Conservation (phyloP, 495 filamentous ascomycete species). For the Bombardia bombarda region DNA sequence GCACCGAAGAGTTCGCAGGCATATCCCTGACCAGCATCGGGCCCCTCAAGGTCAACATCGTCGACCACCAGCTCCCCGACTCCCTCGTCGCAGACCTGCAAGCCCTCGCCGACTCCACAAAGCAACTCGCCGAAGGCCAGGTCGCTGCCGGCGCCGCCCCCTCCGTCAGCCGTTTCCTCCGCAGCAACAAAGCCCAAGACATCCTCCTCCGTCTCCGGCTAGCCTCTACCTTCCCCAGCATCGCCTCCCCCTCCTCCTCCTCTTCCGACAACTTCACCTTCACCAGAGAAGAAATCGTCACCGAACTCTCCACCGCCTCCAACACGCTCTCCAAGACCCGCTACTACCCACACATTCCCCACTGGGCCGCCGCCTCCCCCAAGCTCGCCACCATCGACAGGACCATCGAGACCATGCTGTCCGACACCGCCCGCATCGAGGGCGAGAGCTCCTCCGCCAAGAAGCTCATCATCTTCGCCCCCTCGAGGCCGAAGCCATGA, state of each 20-base stretch:
- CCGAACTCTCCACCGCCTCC: constrained; percentile 2
- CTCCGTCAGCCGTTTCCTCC: not conserved
- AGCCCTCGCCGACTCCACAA: constrained; percentile 1
- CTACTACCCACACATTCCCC: constrained; percentile 8
- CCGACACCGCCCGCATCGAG: constrained; percentile 5
- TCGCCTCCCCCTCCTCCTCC: constrained; percentile 1
- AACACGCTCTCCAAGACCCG: constrained; percentile 5
- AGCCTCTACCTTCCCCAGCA: constrained; percentile 16
- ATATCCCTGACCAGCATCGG: constrained; percentile 13
- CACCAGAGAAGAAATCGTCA: constrained; percentile 2
- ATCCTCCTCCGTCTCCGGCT: constrained; percentile 14
- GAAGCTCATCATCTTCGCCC: constrained; percentile 18
- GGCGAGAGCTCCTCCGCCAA: constrained; percentile 8
- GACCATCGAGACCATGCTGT: constrained; percentile 6
- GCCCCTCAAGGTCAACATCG: constrained; percentile 16
- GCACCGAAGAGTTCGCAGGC: constrained; percentile 15
- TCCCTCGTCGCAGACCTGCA: not conserved
- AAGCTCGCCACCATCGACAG: constrained; percentile 12
- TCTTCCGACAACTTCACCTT: constrained; percentile 9
- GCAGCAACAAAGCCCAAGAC: constrained; percentile 2
- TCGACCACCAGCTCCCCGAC: constrained; percentile 12
- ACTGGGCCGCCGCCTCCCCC: constrained; percentile 9
- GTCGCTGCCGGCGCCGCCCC: not conserved
- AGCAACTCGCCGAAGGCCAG: not conserved
- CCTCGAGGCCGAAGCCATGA: constrained; percentile 13